Evolutionary conservation across 2,329 filamentous ascomycete species (phyloP).

Genomic region (Trichoderma sp.): DNA sequence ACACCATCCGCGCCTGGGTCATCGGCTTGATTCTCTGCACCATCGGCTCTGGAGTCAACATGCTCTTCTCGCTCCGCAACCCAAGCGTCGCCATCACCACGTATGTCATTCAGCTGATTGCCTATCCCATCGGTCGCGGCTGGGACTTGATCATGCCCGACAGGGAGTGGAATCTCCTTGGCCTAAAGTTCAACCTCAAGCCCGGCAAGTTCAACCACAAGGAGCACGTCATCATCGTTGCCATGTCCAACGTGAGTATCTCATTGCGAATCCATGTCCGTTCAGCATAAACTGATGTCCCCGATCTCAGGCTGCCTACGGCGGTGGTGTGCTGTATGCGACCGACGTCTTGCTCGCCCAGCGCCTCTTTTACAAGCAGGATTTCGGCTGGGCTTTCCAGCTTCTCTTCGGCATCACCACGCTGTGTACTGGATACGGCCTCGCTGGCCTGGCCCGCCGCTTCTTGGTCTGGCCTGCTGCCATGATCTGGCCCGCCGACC

Average conservation of each 20-base stretch:
- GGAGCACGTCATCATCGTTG: constrained; percentile 59
- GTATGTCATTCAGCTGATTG: constrained; percentile 60
- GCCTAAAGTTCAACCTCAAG: constrained; percentile 54
- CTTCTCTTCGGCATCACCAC: constrained; percentile 53
- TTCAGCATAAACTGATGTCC: background rate
- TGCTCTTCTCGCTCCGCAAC: constrained; percentile 58
- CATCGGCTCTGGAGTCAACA: constrained; percentile 59
- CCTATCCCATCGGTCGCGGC: constrained; percentile 55
- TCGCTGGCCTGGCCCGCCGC: constrained; percentile 52
- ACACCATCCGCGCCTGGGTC: constrained; percentile 62
- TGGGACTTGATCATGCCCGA: constrained; percentile 56
- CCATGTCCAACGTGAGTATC: constrained; percentile 60
- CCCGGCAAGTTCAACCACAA: constrained; percentile 60
- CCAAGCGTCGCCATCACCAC: constrained; percentile 58
- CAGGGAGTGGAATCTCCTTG: constrained; percentile 48
- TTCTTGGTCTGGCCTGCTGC: constrained; percentile 54
- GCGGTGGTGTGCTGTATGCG: constrained; percentile 55
- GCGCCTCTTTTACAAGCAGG: constrained; percentile 55
- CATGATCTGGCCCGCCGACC: constrained; percentile 56
- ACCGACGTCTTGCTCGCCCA: constrained; percentile 50
- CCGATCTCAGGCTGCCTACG: constrained; percentile 49
- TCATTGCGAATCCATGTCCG: background rate
- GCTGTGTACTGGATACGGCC: constrained; percentile 55
- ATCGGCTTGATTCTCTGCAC: constrained; percentile 61
- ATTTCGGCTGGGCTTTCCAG: constrained; percentile 53